Conservation (phyloP, 2,329 filamentous ascomycete species). For the Cladosporium velox region DNA sequence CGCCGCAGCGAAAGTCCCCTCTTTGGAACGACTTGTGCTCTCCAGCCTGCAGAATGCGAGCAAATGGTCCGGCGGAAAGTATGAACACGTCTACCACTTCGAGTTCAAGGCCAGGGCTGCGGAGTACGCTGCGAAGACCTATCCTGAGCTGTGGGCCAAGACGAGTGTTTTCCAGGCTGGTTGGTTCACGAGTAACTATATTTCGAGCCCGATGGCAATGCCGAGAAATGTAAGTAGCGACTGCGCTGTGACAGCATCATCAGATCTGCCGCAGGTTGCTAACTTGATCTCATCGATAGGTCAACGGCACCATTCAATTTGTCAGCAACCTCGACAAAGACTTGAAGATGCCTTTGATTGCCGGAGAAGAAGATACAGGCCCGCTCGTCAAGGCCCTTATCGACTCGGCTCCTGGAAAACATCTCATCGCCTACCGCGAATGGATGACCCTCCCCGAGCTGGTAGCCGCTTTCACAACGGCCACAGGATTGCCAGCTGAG, state of each 20-base stretch:
- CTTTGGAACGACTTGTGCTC: constrained; percentile 9
- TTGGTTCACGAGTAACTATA: background rate
- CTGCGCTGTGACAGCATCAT: background rate
- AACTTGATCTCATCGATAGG: background rate
- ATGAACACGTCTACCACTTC: constrained; percentile 6
- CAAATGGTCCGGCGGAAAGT: background rate
- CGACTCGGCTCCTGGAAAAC: background rate
- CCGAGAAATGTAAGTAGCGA: background rate
- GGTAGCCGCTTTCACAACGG: background rate
- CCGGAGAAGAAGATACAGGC: background rate
- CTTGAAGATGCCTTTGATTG: background rate
- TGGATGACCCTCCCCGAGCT: background rate
- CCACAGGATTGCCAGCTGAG: background rate
- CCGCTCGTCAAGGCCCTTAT: background rate
- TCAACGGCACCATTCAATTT: background rate
- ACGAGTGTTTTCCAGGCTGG: background rate
- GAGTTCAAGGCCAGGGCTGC: constrained; percentile 3
- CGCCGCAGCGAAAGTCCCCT: background rate
- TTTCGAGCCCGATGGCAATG: background rate
- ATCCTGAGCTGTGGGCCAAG: constrained; percentile 7
- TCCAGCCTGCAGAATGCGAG: background rate
- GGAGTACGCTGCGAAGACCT: background rate
- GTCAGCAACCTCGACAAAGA: background rate
- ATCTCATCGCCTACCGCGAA: background rate
- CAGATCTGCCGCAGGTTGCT: background rate